Evolutionary conservation across 2,329 filamentous ascomycete species (phyloP).

Genomic region (Sarocladiaceae sp.): DNA sequence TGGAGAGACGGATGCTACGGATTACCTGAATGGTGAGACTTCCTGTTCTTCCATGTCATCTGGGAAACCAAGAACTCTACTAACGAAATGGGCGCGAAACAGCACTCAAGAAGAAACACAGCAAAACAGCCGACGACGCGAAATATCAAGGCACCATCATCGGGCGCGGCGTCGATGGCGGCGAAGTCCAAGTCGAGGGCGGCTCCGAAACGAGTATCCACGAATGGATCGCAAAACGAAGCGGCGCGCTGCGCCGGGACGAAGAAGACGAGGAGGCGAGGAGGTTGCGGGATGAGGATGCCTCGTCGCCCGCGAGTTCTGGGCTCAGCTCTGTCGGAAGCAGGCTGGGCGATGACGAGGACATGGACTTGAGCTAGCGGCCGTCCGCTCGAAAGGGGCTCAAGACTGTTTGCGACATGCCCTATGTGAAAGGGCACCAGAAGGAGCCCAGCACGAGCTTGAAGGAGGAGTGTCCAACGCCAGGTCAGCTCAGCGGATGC

Average conservation of each 20-base stretch:
- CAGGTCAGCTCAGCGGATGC: too few species aligned
- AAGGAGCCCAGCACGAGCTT: too few species aligned
- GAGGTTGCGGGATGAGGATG: slow-evolving; percentile 16
- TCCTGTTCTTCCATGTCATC: slow-evolving; percentile 24
- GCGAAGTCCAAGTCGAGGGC: slow-evolving; percentile 71
- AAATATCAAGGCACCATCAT: slow-evolving; percentile 81
- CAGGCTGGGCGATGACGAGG: slow-evolving; percentile 34
- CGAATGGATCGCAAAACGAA: slow-evolving; percentile 30
- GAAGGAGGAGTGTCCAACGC: too few species aligned
- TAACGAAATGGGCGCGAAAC: not conserved
- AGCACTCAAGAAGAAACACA: slow-evolving; percentile 89
- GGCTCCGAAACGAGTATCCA: slow-evolving; percentile 38
- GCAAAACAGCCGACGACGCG: slow-evolving; percentile 79
- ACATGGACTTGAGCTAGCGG: slow-evolving; percentile 38
- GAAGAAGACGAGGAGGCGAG: slow-evolving; percentile 12
- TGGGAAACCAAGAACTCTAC: too few species aligned
- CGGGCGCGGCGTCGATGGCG: slow-evolving; percentile 62
- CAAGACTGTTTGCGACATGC: not conserved
- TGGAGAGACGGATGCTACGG: slow-evolving; percentile 55
- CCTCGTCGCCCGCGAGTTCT: slow-evolving; percentile 41
- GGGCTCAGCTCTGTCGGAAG: slow-evolving; percentile 52
- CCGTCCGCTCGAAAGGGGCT: not conserved
- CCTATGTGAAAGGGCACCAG: too few species aligned
- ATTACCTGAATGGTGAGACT: slow-evolving; percentile 60
- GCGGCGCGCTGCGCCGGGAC: slow-evolving; percentile 11